Percentiles rank a stretch among this genome's conserved stretches.
Evolutionary conservation across 768 basidiomycete species (phyloP).

Genomic region (Bullera alba): DNA sequence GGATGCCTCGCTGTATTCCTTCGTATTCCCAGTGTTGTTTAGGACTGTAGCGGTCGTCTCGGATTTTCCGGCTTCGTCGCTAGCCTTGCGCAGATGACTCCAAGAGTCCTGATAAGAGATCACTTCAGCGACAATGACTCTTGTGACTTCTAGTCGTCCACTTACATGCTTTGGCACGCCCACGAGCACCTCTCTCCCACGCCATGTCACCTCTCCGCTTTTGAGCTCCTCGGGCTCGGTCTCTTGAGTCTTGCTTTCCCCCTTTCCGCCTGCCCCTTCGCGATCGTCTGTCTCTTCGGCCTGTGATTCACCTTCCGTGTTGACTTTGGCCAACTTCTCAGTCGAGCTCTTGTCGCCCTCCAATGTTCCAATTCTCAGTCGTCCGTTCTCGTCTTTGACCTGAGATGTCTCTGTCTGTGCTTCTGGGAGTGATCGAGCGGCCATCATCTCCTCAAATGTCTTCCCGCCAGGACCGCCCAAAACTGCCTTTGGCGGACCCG

Average conservation of each 20-base stretch:
- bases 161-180: neutral
- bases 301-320: no score
- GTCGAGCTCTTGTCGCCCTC: no score
- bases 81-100: neutral
- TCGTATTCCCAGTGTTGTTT: neutral
- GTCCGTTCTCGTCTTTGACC: neutral
- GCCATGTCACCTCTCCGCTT: neutral
- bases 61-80: neutral
- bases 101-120: neutral
- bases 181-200: neutral
- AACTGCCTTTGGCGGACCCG: conserved; percentile 28
- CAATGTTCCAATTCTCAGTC: no score
- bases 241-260: no score
- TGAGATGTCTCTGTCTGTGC: neutral
- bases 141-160: neutral
- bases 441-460: conserved; percentile 25
- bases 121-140: no score
- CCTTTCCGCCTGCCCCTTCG: no score
- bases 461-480: conserved; percentile 29
- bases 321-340: no score
- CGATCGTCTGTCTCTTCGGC: no score
- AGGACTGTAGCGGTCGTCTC: neutral
- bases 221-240: no score
- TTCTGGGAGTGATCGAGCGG: neutral
- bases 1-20: neutral